phyloP scores from a whole-genome alignment of 148 eudicot genomes.

The Fagopyrum homotropicum region DNA sequence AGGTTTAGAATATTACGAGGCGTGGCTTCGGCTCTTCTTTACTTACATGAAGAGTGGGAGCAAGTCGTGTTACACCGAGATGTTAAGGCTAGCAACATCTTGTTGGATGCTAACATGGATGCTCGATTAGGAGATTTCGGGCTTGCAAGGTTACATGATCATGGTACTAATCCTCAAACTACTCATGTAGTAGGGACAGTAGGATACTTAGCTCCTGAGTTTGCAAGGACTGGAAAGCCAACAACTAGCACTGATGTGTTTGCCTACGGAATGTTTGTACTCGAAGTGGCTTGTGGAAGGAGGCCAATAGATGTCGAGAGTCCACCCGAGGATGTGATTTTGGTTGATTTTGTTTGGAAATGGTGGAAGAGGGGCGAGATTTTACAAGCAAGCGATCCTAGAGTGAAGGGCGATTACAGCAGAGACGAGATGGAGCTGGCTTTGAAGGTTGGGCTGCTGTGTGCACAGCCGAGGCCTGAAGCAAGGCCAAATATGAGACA shows the following conservation, averaged over 20 bases:
- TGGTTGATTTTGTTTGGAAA: conserved; percentile 14
- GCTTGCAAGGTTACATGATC: conserved; percentile 12
- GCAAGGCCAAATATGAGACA: conserved; percentile 38
- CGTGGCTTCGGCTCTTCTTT: conserved; percentile 17
- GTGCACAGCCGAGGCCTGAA: conserved; percentile 27
- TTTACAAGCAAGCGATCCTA: conserved; percentile 25
- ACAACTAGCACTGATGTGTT: conserved; percentile 14
- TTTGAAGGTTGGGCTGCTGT: conserved; percentile 30
- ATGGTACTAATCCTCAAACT: conserved; percentile 6
- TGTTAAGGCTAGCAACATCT: conserved; percentile 13
- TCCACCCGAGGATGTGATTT: background rate
- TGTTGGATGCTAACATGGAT: conserved; percentile 11
- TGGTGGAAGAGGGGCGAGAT: conserved; percentile 27
- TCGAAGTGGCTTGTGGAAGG: conserved; percentile 16
- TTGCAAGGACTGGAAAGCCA: conserved; percentile 13
- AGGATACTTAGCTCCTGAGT: conserved; percentile 14
- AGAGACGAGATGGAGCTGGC: conserved; percentile 27
- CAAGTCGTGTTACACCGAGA: conserved; percentile 14
- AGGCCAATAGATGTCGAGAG: conserved; percentile 5
- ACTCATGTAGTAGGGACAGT: conserved; percentile 13
- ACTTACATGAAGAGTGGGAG: conserved; percentile 13
- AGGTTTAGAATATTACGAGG: conserved; percentile 15
- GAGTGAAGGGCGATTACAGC: conserved; percentile 18
- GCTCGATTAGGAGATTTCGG: conserved; percentile 17
- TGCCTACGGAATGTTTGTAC: conserved; percentile 6